phyloP scores from a whole-genome alignment of 2,329 filamentous ascomycete genomes.

The Dothidotthia symphoricarpi region DNA sequence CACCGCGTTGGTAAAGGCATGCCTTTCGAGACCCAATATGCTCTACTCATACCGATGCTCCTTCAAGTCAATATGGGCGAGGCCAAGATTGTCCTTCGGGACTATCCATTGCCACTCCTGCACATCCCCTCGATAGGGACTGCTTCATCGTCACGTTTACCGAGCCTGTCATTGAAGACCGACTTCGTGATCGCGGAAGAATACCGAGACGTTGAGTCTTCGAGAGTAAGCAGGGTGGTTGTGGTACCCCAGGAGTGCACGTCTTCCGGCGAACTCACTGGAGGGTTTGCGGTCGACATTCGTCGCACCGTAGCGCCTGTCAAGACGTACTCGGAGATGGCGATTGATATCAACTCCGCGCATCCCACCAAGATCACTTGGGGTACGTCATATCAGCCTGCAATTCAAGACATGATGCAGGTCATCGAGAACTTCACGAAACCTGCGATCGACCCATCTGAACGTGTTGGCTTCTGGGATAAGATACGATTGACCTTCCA shows the following conservation, averaged over 20 bases:
- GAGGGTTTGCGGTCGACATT: slow-evolving; percentile 80
- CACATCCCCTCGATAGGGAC: slow-evolving; percentile 82
- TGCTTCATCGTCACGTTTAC: slow-evolving; percentile 73
- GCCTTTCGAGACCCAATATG: slow-evolving; percentile 86
- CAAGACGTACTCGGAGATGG: slow-evolving; percentile 93
- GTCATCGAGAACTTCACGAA: slow-evolving; percentile 97
- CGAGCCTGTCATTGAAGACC: slow-evolving; percentile 79
- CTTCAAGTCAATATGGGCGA: slow-evolving; percentile 89
- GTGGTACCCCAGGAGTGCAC: slow-evolving; percentile 71
- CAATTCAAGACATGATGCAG: slow-evolving; percentile 99
- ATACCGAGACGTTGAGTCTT: slow-evolving; percentile 76
- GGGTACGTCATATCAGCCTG: slow-evolving; percentile 96
- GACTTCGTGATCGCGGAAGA: slow-evolving; percentile 98
- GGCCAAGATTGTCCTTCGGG: slow-evolving; percentile 77
- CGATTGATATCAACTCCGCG: slow-evolving; percentile 87
- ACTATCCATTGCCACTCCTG: slow-evolving; percentile 88
- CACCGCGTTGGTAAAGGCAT: slow-evolving; percentile 94
- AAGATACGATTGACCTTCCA: slow-evolving; percentile 95
- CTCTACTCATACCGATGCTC: slow-evolving; percentile 84
- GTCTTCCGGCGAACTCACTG: slow-evolving; percentile 55
- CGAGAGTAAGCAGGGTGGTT: slow-evolving; percentile 75
- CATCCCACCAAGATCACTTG: slow-evolving; percentile 92
- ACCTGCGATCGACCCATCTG: slow-evolving; percentile 87
- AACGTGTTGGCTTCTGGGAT: slow-evolving; percentile 96
- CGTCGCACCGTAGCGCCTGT: slow-evolving; percentile 89